Base-by-base conservation (phyloP, 495 filamentous ascomycete genomes). In the Penicillium herquei region DNA sequence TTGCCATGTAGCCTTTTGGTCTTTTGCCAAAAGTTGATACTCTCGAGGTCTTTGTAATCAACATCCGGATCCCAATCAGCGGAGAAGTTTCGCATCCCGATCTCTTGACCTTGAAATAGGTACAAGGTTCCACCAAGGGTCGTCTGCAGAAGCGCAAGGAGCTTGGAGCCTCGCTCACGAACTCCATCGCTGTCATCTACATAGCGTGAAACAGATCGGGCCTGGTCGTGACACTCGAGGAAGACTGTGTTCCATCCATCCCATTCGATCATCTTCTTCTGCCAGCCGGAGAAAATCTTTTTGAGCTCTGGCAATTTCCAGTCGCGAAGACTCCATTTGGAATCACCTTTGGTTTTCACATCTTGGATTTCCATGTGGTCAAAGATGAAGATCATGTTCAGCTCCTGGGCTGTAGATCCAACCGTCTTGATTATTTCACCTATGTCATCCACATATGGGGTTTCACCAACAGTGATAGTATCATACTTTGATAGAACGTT, bases 21-120 rank as follows among this genome's bases (percentile, higher is more conserved):
- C 62, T 72, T 66, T 42, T 73, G 68, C 60, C 78, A 84, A 46
- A 79, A 82, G 55, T 81, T 84, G 12, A 75, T 59, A 7, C 76
- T 74, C 52, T 87, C 85, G 21, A 87, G 72, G 61, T 88, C 86
- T 39, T 82, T 78, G 65, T 82, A 87, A 26, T 26, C 21, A 39
- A 84, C 75, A 16, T 78, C 76, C 12, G 81, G 77, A 0, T 59
- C 63, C 80, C 82, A 86, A n/a, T 73, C 54, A 30, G 63, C 62
- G 0, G 84, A 83, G 31, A 83, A 72, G 54, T 88, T 87, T 44
- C 74, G 75, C 83, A 88, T 87, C 2, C 85, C 86, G 30, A 88
- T 74, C 55, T 89, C 85, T 57, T 89, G 82, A 1, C 86, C 86
- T 49, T 87, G 82, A 56, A 84, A 86, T 34, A 87, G 54, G 67